Conservation (phyloP, 2,329 filamentous ascomycete genomes). For the Fusarium burgessii region DNA sequence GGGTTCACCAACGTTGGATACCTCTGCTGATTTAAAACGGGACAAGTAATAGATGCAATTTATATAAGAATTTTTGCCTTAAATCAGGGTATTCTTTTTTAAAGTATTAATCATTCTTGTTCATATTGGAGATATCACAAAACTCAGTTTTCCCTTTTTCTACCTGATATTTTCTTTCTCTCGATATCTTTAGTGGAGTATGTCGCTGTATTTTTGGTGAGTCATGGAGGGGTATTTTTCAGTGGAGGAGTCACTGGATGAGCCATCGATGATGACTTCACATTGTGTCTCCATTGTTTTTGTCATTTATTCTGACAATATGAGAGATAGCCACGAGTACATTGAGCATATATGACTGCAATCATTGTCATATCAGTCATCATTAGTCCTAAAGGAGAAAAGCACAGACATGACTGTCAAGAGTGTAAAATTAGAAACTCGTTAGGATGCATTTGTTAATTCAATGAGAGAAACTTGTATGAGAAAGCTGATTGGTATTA, state of each 20-base stretch:
- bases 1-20: slow-evolving; percentile 7
- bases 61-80: neutral
- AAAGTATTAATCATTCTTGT: neutral
- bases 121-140: neutral
- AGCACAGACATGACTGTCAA: neutral
- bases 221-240: slow-evolving; percentile 34
- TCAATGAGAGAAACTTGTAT: neutral
- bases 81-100: rapidly evolving
- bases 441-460: neutral
- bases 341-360: neutral
- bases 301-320: neutral
- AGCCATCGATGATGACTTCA: slow-evolving; percentile 17
- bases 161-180: neutral
- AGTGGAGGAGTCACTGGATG: slow-evolving; percentile 26
- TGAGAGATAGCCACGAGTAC: neutral
- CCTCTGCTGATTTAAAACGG: too few species aligned
- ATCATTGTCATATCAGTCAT: neutral
- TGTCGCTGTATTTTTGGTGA: slow-evolving; percentile 23
- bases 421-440: slow-evolving; percentile 2
- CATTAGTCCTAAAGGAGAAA: neutral
- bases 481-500: slow-evolving; percentile 10
- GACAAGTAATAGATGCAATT: too few species aligned
- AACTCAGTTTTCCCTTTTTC: neutral
- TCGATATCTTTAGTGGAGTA: slow-evolving; percentile 21
- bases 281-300: neutral